Conservation (phyloP, 495 filamentous ascomycete genomes). For the Tuber indicum region DNA sequence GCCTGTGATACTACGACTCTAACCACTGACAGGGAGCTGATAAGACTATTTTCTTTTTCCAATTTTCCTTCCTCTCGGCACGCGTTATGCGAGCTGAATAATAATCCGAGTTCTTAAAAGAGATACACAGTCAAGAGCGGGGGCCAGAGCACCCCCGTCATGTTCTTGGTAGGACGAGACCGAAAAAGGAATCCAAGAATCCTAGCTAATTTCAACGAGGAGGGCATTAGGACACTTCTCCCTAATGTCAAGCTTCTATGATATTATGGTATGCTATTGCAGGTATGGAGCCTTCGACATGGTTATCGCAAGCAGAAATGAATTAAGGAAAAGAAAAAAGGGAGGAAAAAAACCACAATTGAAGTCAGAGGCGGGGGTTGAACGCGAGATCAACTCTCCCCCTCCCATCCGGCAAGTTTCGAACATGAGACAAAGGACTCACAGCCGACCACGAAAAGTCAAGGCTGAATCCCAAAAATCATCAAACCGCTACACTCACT, state of each 20-base stretch:
- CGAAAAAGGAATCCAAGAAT: background rate
- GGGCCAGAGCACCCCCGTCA: background rate
- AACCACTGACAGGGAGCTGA: background rate
- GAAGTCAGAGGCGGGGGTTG: background rate
- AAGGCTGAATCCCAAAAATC: background rate
- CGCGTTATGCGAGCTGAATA: background rate
- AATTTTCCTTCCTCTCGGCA: background rate
- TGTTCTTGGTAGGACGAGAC: background rate
- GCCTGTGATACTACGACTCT: background rate
- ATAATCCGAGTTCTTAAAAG: background rate
- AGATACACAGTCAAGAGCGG: background rate
- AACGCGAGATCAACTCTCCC: background rate
- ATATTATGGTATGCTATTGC: background rate
- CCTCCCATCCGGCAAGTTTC: background rate
- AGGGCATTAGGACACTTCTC: background rate
- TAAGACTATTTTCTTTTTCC: background rate
- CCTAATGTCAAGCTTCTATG: background rate
- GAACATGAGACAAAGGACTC: constrained; percentile 1
- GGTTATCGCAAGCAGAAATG: background rate
- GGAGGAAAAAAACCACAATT: background rate
- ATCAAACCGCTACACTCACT: background rate
- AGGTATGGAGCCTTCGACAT: background rate
- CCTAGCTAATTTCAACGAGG: background rate
- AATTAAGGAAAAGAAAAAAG: background rate
- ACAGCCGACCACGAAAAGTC: background rate